Evolutionary conservation across 768 basidiomycete species (phyloP), one percentile per base, ranked within the genome.

Genomic region (Ramaria rubella): DNA sequence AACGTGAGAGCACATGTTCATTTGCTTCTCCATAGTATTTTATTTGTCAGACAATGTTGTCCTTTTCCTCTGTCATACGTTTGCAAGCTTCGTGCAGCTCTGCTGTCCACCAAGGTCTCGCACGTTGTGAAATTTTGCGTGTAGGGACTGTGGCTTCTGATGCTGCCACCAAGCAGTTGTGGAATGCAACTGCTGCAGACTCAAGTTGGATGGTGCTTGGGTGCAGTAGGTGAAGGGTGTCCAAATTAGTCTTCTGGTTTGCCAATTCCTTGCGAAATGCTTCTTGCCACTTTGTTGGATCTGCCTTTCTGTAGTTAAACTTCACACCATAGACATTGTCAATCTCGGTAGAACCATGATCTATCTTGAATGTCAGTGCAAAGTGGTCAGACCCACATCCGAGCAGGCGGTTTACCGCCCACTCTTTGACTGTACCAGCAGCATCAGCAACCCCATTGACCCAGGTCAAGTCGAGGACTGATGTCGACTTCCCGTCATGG

Each of bases 61-160:
- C 21, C 58, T 49, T 0, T 66, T 33, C 0, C 52, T 26, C 0
- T 57, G 33, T 58, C 0, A 61, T 53, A 4, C 61, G 33, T 11
- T 55, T 61, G 12, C 64, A 63, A 24, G 62, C 30, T 0, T 60
- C 49, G 0, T 52, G 50, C 2, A 77, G 69, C 0, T 70, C 69
- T 15, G 57, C 49, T 5, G 53, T 64, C 69, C 67, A 75, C 74
- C 72, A 75, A 1, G 63, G 26, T 34, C 72, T 73, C 2, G 58
- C 24, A 49, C 64, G 63, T 1, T 64, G 66, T 1, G 52, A 59
- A 1, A 63, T 62, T 27, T 60, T 57, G 1, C 57, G 24, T 2
- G 49, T 23, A 0, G 69, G 70, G 0, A 70, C 65, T 5, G 53
- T 24, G 4, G 53, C 48, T 9, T 60, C 42, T 0, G 69, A 62